Evolutionary conservation across 2,329 filamentous ascomycete genomes (phyloP).

Genomic region (Corynespora cassiicola): DNA sequence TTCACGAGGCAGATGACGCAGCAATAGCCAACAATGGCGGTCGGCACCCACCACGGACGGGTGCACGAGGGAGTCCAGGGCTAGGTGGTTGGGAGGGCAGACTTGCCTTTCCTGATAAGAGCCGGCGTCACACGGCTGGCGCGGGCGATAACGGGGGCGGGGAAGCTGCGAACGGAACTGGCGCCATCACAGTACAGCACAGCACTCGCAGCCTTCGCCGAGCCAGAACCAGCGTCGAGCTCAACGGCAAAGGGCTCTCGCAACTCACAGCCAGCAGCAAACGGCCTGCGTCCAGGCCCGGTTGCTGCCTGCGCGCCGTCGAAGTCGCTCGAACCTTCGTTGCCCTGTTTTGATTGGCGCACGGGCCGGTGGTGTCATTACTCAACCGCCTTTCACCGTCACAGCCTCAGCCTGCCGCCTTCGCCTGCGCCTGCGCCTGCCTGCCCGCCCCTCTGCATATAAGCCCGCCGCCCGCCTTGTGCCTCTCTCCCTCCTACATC

Average conservation of each 20-base stretch:
- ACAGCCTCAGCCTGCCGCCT: constrained; percentile 43
- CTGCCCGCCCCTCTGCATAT: constrained; percentile 26
- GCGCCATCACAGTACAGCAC: too few species aligned
- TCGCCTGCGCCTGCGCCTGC: constrained; percentile 20
- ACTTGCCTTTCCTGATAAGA: too few species aligned
- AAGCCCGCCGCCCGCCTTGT: constrained; percentile 28
- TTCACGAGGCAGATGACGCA: too few species aligned
- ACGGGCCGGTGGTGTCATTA: constrained; percentile 40
- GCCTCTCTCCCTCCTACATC: constrained; percentile 21
- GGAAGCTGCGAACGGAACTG: too few species aligned
- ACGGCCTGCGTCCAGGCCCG: too few species aligned
- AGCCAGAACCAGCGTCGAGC: neutral
- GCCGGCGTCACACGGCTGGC: too few species aligned
- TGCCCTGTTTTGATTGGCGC: constrained; percentile 36
- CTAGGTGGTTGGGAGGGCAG: too few species aligned
- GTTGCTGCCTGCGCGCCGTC: constrained; percentile 14
- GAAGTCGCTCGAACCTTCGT: constrained; percentile 44
- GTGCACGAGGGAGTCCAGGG: too few species aligned
- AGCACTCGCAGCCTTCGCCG: neutral
- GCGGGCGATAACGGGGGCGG: constrained; percentile 7
- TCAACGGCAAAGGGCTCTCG: neutral
- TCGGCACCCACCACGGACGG: too few species aligned
- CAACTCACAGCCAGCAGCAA: too few species aligned
- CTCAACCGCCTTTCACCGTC: constrained; percentile 35
- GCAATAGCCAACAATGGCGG: too few species aligned